Percentiles rank a stretch among this genome's conserved stretches.
phyloP scores from a whole-genome alignment of 2,329 filamentous ascomycete genomes.

The Hymenoscyphus repandus region DNA sequence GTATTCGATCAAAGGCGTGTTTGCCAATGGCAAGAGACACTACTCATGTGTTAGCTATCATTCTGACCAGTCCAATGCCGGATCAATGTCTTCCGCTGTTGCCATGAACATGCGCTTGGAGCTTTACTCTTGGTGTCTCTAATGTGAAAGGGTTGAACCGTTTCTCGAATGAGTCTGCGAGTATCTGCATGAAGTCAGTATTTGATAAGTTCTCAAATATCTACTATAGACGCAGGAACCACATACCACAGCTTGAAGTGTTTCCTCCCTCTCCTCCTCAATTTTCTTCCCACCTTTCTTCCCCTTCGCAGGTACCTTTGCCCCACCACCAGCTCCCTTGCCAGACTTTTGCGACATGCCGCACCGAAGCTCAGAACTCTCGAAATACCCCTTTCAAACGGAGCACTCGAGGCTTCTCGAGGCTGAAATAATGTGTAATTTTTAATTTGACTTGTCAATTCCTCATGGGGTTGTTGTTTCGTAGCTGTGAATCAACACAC shows the following conservation, averaged over 20 bases:
- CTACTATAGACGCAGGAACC: not conserved
- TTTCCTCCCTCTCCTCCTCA: constrained; percentile 33
- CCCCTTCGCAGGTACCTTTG: constrained; percentile 23
- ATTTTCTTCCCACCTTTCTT: constrained; percentile 27
- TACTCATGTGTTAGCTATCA: constrained; percentile 33
- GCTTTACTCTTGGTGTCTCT: constrained; percentile 77
- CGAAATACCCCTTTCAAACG: no score
- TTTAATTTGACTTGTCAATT: no score
- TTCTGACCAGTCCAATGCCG: not conserved
- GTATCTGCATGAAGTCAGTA: constrained; percentile 52
- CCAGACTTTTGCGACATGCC: not conserved
- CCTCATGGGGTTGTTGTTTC: no score
- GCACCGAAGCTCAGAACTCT: no score
- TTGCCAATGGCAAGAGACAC: constrained; percentile 90
- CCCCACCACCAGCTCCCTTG: constrained; percentile 20
- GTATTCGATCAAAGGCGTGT: constrained; percentile 94
- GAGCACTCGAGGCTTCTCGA: no score
- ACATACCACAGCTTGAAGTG: constrained; percentile 33
- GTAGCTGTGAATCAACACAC: no score
- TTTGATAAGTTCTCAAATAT: not conserved
- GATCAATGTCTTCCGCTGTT: no score
- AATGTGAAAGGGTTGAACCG: constrained; percentile 85
- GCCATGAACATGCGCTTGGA: not conserved
- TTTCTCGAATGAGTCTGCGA: constrained; percentile 93
- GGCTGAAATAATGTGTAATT: no score